phyloP scores from a whole-genome alignment of 139 green algal species.

The Tetradesmus obliquus region DNA sequence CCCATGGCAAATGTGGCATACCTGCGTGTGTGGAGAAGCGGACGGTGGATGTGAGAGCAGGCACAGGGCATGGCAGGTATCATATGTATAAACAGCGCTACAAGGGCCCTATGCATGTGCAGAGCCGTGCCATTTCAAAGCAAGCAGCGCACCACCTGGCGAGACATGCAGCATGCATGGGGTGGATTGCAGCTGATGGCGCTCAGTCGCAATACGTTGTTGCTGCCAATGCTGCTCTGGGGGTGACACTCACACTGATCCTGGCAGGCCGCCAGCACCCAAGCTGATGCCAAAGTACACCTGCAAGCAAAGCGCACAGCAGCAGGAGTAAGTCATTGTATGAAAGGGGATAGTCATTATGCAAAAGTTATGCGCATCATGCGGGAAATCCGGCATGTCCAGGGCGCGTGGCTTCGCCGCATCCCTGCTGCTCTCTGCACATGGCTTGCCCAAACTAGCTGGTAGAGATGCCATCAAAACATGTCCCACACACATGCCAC shows the following conservation, averaged over 20 bases:
- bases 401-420: too few relatives aligned
- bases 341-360: too few relatives aligned
- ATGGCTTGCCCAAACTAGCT: too few relatives aligned
- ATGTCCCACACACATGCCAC: too few relatives aligned
- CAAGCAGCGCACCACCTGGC: too few relatives aligned
- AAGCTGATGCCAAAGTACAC: slow-evolving; percentile 17
- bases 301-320: background rate
- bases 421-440: too few relatives aligned
- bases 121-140: background rate
- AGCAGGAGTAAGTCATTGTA: background rate
- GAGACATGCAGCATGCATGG: too few relatives aligned
- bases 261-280: slow-evolving; percentile 18
- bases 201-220: background rate
- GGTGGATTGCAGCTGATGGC: background rate
- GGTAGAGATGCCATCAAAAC: too few relatives aligned
- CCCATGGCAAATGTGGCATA: slow-evolving; percentile 23
- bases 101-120: background rate
- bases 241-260: background rate
- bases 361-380: too few relatives aligned
- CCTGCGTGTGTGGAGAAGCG: background rate
- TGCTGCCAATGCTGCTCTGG: background rate
- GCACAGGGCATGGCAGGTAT: background rate
- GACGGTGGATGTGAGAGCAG: background rate
- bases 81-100: background rate
- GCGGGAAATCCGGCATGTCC: too few relatives aligned